These are phyloP conservation scores for Phoma sp. DNA, from an alignment of 2,329 filamentous ascomycete species.

Conservation along the genomic window DNA sequence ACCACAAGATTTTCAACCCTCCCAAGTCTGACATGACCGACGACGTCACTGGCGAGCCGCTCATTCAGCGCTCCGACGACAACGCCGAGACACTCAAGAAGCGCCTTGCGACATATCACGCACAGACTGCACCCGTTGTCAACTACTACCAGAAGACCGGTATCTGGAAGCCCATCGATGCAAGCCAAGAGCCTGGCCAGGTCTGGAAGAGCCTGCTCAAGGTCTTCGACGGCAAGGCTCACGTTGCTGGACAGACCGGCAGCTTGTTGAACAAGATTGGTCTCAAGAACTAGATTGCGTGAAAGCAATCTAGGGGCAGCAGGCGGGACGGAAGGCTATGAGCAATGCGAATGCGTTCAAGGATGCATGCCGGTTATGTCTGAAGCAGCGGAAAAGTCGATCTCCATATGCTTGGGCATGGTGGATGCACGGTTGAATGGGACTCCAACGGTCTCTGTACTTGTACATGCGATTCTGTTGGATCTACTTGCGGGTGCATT, in stretches of 20 bases:
- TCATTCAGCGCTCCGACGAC: slow-evolving; percentile 96
- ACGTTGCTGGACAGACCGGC: slow-evolving; percentile 47
- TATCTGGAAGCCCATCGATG: slow-evolving; percentile 95
- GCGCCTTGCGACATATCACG: slow-evolving; percentile 90
- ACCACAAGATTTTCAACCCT: slow-evolving; percentile 99
- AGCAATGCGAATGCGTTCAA: neutral
- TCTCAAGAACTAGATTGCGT: slow-evolving; percentile 54
- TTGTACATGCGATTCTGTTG: slow-evolving; percentile 32
- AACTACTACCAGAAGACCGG: slow-evolving; percentile 96
- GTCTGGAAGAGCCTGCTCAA: slow-evolving; percentile 93
- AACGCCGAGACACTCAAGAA: slow-evolving; percentile 96
- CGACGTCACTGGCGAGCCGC: slow-evolving; percentile 93
- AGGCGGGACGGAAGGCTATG: neutral
- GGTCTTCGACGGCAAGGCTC: slow-evolving; percentile 71
- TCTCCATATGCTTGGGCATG: slow-evolving; percentile 22
- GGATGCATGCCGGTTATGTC: neutral
- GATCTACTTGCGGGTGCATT: slow-evolving; percentile 13
- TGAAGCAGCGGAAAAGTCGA: slow-evolving; percentile 18
- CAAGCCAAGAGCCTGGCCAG: slow-evolving; percentile 91
- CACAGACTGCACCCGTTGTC: slow-evolving; percentile 90
- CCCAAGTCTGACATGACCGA: slow-evolving; percentile 94
- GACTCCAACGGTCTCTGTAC: slow-evolving; percentile 28
- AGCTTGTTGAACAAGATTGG: slow-evolving; percentile 62
- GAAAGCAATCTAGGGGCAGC: neutral
- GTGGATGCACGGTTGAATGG: slow-evolving; percentile 20